These are phyloP conservation scores for Nakazawaea holstii DNA, from an alignment of 805 yeast genomes.

Conservation along the genomic window DNA sequence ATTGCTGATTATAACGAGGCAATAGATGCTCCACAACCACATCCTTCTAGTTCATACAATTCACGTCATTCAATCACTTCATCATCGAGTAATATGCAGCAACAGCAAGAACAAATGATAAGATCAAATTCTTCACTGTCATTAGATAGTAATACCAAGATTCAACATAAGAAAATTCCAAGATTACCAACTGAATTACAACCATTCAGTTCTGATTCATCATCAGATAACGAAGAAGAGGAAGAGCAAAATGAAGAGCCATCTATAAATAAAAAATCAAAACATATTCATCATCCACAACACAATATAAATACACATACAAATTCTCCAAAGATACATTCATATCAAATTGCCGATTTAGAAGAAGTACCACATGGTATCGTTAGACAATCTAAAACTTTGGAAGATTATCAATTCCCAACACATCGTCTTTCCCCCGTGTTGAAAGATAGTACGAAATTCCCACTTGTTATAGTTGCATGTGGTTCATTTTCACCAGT, in stretches of 20 bases:
- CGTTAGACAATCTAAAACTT: slow-evolving; percentile 72
- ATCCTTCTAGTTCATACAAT: slow-evolving; percentile 25
- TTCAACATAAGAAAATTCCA: slow-evolving; percentile 33
- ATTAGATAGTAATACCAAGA: neutral
- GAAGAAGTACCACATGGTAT: slow-evolving; percentile 97
- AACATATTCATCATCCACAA: too few relatives aligned
- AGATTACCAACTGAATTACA: slow-evolving; percentile 54
- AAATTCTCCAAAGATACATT: slow-evolving; percentile 37
- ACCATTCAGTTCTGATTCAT: slow-evolving; percentile 38
- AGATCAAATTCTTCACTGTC: neutral
- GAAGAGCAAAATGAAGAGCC: neutral
- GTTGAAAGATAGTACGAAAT: slow-evolving; percentile 67
- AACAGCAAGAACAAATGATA: neutral
- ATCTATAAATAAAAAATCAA: too few relatives aligned
- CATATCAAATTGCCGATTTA: slow-evolving; percentile 78
- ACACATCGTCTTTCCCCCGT: slow-evolving; percentile 74
- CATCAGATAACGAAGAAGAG: slow-evolving; percentile 24
- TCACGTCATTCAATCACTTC: neutral
- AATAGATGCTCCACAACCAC: slow-evolving; percentile 70
- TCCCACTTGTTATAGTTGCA: slow-evolving; percentile 91
- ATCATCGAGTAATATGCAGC: neutral
- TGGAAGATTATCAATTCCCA: slow-evolving; percentile 76
- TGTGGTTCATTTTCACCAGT: slow-evolving; percentile 97
- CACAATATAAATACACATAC: neutral
- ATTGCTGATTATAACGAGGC: slow-evolving; percentile 69